These are phyloP conservation scores for Acacia confusa DNA, from an alignment of 306 rosid genomes.

Conservation along the genomic window DNA sequence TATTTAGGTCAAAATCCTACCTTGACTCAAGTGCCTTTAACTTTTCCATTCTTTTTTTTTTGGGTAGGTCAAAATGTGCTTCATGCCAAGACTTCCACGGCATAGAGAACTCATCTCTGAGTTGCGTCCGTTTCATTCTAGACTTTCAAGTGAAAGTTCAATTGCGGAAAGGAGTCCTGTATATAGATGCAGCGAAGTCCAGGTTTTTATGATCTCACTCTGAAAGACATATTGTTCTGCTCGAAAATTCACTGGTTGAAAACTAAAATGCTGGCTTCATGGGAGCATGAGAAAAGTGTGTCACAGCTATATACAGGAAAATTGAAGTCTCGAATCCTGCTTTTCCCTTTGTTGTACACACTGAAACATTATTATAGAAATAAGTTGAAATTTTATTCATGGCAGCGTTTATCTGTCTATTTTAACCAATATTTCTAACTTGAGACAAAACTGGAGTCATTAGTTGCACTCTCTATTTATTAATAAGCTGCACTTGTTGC, in stretches of 20 bases:
- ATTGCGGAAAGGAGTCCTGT: conserved; percentile 67
- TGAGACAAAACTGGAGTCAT: neutral
- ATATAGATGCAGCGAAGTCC: conserved; percentile 81
- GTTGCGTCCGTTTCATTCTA: conserved; percentile 72
- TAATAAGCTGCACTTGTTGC: neutral
- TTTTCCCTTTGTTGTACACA: neutral
- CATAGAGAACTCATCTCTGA: conserved; percentile 63
- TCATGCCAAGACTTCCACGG: conserved; percentile 78
- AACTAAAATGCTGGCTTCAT: neutral
- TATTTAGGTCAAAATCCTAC: neutral
- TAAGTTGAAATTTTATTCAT: neutral
- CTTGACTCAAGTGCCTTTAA: neutral
- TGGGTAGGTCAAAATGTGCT: conserved; percentile 64
- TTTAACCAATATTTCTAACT: neutral
- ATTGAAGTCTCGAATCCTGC: neutral
- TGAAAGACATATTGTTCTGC: conserved; percentile 22
- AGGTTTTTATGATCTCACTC: conserved; percentile 57
- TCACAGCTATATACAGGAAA: neutral
- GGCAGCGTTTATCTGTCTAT: neutral
- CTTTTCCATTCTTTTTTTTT: conserved; percentile 7
- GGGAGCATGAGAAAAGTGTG: neutral
- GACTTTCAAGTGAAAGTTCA: conserved; percentile 52
- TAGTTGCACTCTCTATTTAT: neutral
- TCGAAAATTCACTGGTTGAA: neutral
- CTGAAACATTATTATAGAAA: neutral